Base-by-base conservation (phyloP, 768 basidiomycete genomes). In the Termitomyces sp. region DNA sequence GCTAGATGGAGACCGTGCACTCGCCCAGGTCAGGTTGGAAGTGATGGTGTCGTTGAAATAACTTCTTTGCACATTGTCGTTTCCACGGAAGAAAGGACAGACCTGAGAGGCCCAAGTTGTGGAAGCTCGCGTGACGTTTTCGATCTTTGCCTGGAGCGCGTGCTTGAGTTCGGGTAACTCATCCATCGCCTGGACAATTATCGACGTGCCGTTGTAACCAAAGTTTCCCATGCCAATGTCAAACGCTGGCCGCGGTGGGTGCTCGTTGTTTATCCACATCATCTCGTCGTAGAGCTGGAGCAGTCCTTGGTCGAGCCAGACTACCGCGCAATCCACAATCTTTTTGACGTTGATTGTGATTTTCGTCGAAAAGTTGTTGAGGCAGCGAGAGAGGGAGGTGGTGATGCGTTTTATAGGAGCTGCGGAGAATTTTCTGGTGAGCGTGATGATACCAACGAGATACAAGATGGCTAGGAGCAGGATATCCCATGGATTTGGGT, bases 241-340 rank as follows among this genome's bases (percentile, higher is more conserved):
- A 5, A 52, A 52, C 5, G 17, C 36, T 52, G 51, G 51, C 4
- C 51, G 51, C 25, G 20, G 36, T 25, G 36, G 51, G 11, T 4
- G 36, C 20, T 52, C 51, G 36, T 52, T 37, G 51, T 52, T 52
- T 20, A 52, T 52, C 51, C 51, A 52, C 51, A 52, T 37, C 51
- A 52, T 37, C 11, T 52, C 51, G 20, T 52, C 36, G 20, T 52
- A 52, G 51, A 52, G 51, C 20, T 37, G 36, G 9, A 52, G 51
- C 36, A 52, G 20, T 12, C 51, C 6, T 37, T 52, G 51, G n/a
- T 52, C 51, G 12, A 52, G 51, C 51, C 51, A 52, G 36, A 52
- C 20, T 52, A 52, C 37, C 36, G 10, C 34, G 20, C 51, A 52
- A 37, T 52, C 51, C 3, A 52, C 20, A 6, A 52, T 14, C 20